phyloP scores from a whole-genome alignment of 164 flowering plant genomes.

The Kingdonia uniflora region DNA sequence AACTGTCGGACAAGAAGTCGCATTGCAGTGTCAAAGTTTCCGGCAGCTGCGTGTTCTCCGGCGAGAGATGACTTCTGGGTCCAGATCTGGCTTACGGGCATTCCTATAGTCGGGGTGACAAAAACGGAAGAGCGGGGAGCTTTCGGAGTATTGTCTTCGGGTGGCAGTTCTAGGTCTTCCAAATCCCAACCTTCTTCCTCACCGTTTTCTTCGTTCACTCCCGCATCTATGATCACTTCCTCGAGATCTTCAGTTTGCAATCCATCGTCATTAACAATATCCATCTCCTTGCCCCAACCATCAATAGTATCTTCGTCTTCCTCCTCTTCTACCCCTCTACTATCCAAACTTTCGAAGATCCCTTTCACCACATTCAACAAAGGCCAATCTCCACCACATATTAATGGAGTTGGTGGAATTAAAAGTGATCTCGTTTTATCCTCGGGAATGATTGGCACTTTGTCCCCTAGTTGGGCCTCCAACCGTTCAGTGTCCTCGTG shows the following conservation, averaged over 20 bases:
- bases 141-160: slow-evolving; percentile 24
- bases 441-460: slow-evolving; percentile 20
- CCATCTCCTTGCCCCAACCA: slow-evolving; percentile 31
- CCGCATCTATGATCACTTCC: slow-evolving; percentile 16
- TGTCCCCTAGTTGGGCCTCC: slow-evolving; percentile 26
- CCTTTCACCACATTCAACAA: slow-evolving; percentile 30
- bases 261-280: slow-evolving; percentile 19
- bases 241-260: slow-evolving; percentile 21
- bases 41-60: slow-evolving; percentile 34
- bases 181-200: slow-evolving; percentile 35
- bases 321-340: slow-evolving; percentile 20
- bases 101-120: slow-evolving; percentile 27
- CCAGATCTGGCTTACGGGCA: slow-evolving; percentile 37
- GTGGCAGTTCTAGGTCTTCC: slow-evolving; percentile 27
- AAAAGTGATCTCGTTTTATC: slow-evolving; percentile 23
- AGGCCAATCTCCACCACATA: slow-evolving; percentile 37
- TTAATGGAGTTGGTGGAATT: slow-evolving; percentile 24
- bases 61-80: slow-evolving; percentile 32
- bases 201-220: slow-evolving; percentile 17
- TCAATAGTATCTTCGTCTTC: slow-evolving; percentile 24
- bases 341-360: slow-evolving; percentile 31
- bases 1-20: slow-evolving; percentile 29
- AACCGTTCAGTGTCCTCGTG: slow-evolving; percentile 24
- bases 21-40: slow-evolving; percentile 33
- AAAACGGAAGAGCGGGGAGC: slow-evolving; percentile 18